Base-by-base conservation (phyloP, 768 basidiomycete species). In the Hericium erinaceus region DNA sequence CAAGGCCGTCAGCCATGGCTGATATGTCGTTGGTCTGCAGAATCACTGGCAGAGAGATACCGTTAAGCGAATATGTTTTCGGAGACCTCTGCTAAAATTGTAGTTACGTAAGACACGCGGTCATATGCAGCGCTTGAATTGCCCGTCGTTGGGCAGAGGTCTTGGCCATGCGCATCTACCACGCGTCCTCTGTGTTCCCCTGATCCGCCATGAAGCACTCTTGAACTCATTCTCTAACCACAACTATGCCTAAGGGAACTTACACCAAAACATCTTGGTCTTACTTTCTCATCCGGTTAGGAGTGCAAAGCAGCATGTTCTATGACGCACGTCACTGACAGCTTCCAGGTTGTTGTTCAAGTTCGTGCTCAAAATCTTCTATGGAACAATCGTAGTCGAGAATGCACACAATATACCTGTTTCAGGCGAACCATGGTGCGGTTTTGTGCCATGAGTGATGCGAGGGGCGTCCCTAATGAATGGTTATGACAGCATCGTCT, bases 341-440 rank as follows among this genome's bases (percentile, higher is more conserved):
- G 38, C 22, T 54, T 22, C 13, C 54, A 90, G 88, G 39, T 66
- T 83, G 16, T 74, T 91, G 28, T 92, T 90, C 68, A 80, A 80
- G 63, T 85, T 93, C 63, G 90, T 92, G 2, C 82, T 95, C 65
- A 89, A 89, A 68, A 89, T 93, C 60, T 95, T 95, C 72, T 95
- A 95, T 69, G 89, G 89, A 1, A 81, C 85, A 10, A 92, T 95
- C 57, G 88, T 94, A 24, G 79, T 95, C 15, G 90, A 95, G 69
- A 88, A 89, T 66, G 74, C 75, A 3, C 73, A 90, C 49, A 71
- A 81, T 53, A 82, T 95, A 53, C 89, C 91, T 20, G 70, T 75
- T 64, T 84, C 79, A 11, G 92, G 92, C 3, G 72, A 75, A 55
- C 88, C 92, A 63, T 90, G 87, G 91, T 89, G 62, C 62, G 74